Evolutionary conservation across 176 grass and related monocot species (phyloP).

Genomic region (Olyra latifolia): DNA sequence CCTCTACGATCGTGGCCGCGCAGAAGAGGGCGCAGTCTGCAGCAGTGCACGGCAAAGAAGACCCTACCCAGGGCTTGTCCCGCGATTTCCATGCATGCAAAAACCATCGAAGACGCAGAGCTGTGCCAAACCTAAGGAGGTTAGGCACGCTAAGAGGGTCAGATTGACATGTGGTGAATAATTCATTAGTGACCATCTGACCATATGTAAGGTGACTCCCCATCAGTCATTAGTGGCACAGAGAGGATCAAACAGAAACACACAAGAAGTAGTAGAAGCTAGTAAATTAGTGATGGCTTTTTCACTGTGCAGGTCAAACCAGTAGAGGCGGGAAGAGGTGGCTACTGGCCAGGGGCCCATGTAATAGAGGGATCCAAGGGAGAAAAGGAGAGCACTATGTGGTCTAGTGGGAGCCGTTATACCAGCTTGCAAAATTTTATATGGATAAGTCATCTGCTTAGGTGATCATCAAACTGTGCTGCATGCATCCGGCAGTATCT

Average conservation of each 20-base stretch:
- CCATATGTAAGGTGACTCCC: not conserved
- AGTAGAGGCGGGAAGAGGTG: constrained; percentile 17
- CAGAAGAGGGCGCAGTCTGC: no score
- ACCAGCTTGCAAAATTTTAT: constrained; percentile 29
- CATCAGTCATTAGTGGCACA: no score
- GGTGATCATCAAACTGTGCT: constrained; percentile 44
- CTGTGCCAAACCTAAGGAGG: no score
- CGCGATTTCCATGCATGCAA: no score
- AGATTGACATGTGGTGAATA: not conserved
- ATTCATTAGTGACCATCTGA: not conserved
- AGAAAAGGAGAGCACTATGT: constrained; percentile 18
- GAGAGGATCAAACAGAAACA: not conserved
- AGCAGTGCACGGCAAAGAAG: no score
- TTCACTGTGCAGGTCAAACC: constrained; percentile 50
- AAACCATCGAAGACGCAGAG: no score
- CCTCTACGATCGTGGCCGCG: no score
- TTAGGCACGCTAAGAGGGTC: no score
- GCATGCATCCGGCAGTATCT: constrained; percentile 38
- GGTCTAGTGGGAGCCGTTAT: constrained; percentile 40
- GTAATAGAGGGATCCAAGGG: constrained; percentile 50
- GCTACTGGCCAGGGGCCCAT: constrained; percentile 56
- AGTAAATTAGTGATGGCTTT: constrained; percentile 31
- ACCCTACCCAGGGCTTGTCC: no score
- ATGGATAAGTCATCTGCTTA: constrained; percentile 19
- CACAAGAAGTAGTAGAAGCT: not conserved